Base-by-base conservation (phyloP, 208 protist genomes). In the Acanthamoeba castellanii region DNA sequence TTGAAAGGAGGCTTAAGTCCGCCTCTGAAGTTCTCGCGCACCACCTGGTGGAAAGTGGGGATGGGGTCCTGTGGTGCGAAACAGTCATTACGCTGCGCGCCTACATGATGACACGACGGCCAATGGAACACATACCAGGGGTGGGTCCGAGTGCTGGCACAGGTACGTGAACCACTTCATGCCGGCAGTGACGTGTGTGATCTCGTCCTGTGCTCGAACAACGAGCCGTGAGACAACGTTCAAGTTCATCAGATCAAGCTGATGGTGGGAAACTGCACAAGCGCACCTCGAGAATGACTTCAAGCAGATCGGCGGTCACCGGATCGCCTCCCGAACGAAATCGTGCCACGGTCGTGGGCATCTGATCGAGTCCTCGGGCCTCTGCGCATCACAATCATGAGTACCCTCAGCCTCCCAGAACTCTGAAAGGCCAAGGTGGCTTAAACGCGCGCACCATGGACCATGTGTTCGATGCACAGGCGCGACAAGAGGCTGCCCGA, bases 381-480 rank as follows among this genome's bases (percentile, higher is more conserved):
- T 93, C 88, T 93, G 37, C 20, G 30, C 66, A 61, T 2, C 57
- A 25, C 22, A 27, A 61, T 27, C 57, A 61, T 13, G 57, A 61
- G 57, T 16, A 61, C 42, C 7, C 42, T 47, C 42, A 47, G 42
- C 42, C 42, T 47, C 42, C 42, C 42, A 61, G 4, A 16, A 61
- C 57, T 61, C 57, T 0, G 22, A 16, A 27, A 61, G 22, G 5
- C n/a, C 66, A 32, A 74, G 30, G 30, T 32, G 66, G 7, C 30
- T 74, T 3, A 0, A 9, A 81, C 37, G 11, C 3, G 70, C 11
- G 68, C 18, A 93, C 88, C 88, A 50, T 93, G 88, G 13, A 93
- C 88, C 64, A 72, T 81, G 88, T 93, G 88, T 47, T 93, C 88
- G 52, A 93, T 93, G 61, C 88, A 93, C n/a, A 93, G n/a, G n/a